Percentiles rank a stretch among this genome's conserved stretches.
Evolutionary conservation across 352 stramenopile genomes (phyloP).

Genomic region (Phytopythium helicoides): DNA sequence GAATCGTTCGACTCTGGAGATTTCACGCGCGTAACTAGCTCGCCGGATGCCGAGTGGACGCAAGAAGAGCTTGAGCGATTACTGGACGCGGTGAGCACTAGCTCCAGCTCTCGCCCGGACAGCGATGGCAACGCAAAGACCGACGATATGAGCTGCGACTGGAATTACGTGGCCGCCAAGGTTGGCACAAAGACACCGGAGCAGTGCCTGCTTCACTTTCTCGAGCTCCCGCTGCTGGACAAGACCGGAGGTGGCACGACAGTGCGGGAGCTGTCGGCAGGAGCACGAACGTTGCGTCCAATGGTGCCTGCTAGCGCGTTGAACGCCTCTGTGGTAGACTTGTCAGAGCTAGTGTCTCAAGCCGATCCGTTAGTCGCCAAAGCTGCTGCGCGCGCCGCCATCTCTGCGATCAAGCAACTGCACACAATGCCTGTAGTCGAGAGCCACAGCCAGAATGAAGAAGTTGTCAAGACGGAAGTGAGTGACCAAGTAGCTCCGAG

Average conservation of each 20-base stretch:
- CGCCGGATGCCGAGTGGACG: slow-evolving; percentile 31
- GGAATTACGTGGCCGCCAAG: slow-evolving; percentile 71
- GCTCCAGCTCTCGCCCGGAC: slow-evolving; percentile 12
- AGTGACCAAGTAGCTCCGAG: no score
- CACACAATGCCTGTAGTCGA: slow-evolving; percentile 38
- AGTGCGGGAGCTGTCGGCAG: not conserved
- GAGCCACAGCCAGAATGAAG: not conserved
- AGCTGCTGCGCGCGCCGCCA: slow-evolving; percentile 60
- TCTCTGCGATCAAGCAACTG: slow-evolving; percentile 60
- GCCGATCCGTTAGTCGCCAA: slow-evolving; percentile 74
- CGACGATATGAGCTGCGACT: slow-evolving; percentile 54
- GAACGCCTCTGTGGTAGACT: slow-evolving; percentile 54
- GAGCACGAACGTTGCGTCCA: slow-evolving; percentile 16
- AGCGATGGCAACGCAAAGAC: slow-evolving; percentile 3
- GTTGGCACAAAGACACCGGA: slow-evolving; percentile 66
- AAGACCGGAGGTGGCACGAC: slow-evolving; percentile 5
- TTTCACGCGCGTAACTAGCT: slow-evolving; percentile 42
- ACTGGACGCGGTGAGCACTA: slow-evolving; percentile 50
- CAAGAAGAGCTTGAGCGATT: slow-evolving; percentile 38
- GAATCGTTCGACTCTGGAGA: slow-evolving; percentile 57
- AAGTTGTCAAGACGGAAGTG: not conserved
- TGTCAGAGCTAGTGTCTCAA: slow-evolving; percentile 48
- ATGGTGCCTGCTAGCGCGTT: slow-evolving; percentile 45
- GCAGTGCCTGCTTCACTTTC: slow-evolving; percentile 79
- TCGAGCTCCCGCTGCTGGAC: slow-evolving; percentile 63